These are phyloP conservation scores for Suhomyces wounanorum DNA, from an alignment of 1,139 yeast genomes.

Conservation along the genomic window DNA sequence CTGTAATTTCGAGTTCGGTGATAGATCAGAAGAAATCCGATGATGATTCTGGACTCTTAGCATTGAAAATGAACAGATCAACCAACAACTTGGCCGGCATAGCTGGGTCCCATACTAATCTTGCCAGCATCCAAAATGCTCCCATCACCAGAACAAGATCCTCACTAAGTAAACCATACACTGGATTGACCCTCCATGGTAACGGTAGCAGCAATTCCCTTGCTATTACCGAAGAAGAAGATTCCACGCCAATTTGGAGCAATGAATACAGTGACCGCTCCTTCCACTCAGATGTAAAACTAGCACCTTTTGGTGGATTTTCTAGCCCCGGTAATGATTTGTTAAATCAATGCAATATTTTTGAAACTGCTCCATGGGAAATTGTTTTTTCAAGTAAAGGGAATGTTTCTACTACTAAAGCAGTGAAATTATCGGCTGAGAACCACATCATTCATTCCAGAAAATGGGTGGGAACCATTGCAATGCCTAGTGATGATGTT, in stretches of 20 bases:
- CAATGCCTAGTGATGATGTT: slow-evolving; percentile 86
- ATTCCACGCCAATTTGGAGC: slow-evolving; percentile 12
- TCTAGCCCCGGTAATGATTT: slow-evolving; percentile 55
- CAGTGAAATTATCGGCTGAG: slow-evolving; percentile 65
- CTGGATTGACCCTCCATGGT: slow-evolving; percentile 29
- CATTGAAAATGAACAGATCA: slow-evolving; percentile 46
- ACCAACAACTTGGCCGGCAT: slow-evolving; percentile 28
- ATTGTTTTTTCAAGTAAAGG: slow-evolving; percentile 73
- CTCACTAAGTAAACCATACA: slow-evolving; percentile 21
- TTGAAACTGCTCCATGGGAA: slow-evolving; percentile 75
- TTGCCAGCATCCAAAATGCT: slow-evolving; percentile 14
- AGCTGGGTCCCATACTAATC: slow-evolving; percentile 18
- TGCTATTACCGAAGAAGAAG: slow-evolving; percentile 32
- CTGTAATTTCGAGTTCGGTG: slow-evolving; percentile 34
- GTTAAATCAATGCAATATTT: slow-evolving; percentile 52
- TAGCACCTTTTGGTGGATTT: slow-evolving; percentile 80
- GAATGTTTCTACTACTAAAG: slow-evolving; percentile 86
- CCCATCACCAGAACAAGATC: slow-evolving; percentile 18
- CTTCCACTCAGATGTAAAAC: slow-evolving; percentile 27
- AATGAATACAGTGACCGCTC: slow-evolving; percentile 32
- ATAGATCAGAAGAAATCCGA: slow-evolving; percentile 36
- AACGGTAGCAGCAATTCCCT: slow-evolving; percentile 36
- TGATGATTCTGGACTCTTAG: slow-evolving; percentile 39
- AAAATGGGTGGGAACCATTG: slow-evolving; percentile 86
- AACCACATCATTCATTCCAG: slow-evolving; percentile 49